Conservation (phyloP, 352 stramenopile genomes). For the Peronospora belbahrii region DNA sequence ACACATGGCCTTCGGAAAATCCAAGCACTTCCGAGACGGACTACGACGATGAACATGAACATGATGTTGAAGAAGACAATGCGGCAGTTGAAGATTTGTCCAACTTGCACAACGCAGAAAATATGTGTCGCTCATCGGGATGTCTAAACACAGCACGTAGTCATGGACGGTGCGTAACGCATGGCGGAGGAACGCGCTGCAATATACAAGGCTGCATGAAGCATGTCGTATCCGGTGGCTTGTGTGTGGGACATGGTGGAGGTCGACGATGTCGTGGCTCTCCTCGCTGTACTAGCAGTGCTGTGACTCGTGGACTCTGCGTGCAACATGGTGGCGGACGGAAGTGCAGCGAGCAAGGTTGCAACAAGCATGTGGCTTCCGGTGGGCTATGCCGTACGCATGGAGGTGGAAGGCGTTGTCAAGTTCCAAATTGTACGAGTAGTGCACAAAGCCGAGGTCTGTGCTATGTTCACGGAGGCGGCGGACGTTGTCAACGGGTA, state of each 20-base stretch:
- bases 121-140: conserved; percentile 7
- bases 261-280: conserved; percentile 39
- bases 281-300: conserved; percentile 36
- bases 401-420: conserved; percentile 66
- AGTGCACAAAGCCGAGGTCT: conserved; percentile 74
- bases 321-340: conserved; percentile 61
- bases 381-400: conserved; percentile 75
- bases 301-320: conserved; percentile 53
- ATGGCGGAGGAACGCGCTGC: conserved; percentile 59
- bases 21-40: conserved; percentile 24
- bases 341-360: conserved; percentile 58
- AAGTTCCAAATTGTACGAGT: conserved; percentile 68
- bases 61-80: conserved; percentile 9
- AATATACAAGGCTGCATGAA: conserved; percentile 40
- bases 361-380: conserved; percentile 73
- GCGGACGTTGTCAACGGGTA: conserved; percentile 63
- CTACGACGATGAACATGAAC: conserved; percentile 13
- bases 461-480: conserved; percentile 79
- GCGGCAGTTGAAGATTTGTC: conserved; percentile 9
- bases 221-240: conserved; percentile 53
- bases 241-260: conserved; percentile 61
- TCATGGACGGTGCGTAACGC: conserved; percentile 47
- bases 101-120: not conserved
- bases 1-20: conserved; percentile 9
- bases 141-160: conserved; percentile 44